Evolutionary conservation across 2,329 filamentous ascomycete species (phyloP).

Genomic region (Phyllosticta citribraziliensis): DNA sequence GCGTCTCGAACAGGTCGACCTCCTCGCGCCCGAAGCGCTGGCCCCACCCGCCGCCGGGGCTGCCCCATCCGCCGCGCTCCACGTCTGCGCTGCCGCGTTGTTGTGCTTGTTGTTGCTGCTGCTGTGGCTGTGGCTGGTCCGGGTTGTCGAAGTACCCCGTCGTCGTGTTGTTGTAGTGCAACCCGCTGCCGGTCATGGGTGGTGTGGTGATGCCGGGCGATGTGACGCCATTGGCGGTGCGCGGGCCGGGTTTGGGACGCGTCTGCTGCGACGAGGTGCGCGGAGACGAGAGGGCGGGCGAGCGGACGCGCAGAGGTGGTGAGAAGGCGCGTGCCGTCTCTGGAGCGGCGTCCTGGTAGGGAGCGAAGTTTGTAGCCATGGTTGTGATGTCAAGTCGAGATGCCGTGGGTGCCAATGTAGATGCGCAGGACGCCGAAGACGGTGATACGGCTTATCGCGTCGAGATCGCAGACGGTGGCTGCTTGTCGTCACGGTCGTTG

Average conservation of each 20-base stretch:
- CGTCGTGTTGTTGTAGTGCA: constrained; percentile 27
- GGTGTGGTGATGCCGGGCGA: constrained; percentile 12
- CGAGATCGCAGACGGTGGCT: not conserved
- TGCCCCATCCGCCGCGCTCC: constrained; percentile 17
- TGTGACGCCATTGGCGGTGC: constrained; percentile 18
- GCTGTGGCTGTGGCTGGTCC: not conserved
- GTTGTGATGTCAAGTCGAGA: not conserved
- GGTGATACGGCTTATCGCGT: not conserved
- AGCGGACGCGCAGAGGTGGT: constrained; percentile 43
- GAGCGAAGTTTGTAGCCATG: constrained; percentile 59
- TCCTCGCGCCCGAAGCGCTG: constrained; percentile 48
- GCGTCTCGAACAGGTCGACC: constrained; percentile 76
- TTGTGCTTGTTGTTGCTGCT: not conserved
- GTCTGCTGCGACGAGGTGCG: constrained; percentile 37
- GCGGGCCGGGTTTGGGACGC: constrained; percentile 19
- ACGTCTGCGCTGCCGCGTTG: constrained; percentile 9
- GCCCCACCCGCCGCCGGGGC: constrained; percentile 28
- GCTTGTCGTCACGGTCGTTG: not conserved
- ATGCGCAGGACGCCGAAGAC: not conserved
- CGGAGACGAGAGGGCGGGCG: constrained; percentile 33
- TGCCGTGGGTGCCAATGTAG: not conserved
- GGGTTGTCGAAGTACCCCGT: constrained; percentile 19
- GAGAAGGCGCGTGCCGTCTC: constrained; percentile 75
- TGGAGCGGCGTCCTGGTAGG: constrained; percentile 87
- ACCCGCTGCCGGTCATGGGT: not conserved